Evolutionary conservation across 345 rosid genomes (phyloP).

Genomic region (Crucihimalaya himalaica): DNA sequence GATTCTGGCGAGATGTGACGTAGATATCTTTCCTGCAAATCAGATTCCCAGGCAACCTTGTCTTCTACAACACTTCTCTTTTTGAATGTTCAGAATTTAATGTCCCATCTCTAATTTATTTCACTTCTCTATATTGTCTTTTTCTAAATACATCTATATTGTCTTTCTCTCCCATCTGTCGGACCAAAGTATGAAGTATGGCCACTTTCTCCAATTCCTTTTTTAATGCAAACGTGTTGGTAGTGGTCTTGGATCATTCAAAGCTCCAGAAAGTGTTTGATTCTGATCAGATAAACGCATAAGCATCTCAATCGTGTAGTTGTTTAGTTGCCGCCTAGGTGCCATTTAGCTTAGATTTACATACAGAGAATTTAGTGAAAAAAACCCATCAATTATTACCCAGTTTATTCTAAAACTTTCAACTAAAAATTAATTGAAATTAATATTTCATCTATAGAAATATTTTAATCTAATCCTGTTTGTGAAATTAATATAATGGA

Average conservation of each 20-base stretch:
- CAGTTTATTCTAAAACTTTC: too few relatives aligned
- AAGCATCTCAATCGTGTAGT: neutral
- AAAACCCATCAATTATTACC: neutral
- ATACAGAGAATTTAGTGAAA: neutral
- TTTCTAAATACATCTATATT: neutral
- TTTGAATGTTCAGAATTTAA: neutral
- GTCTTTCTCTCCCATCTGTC: neutral
- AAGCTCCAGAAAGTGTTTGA: neutral
- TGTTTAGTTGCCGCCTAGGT: neutral
- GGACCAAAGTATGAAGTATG: neutral
- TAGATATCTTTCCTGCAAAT: neutral
- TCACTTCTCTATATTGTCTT: neutral
- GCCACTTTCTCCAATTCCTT: neutral
- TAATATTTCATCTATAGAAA: too few relatives aligned
- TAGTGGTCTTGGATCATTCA: neutral
- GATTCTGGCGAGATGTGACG: neutral
- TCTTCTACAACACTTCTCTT: slow-evolving; percentile 1
- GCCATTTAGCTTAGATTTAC: neutral
- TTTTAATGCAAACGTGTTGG: neutral
- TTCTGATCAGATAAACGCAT: neutral
- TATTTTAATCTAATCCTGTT: too few relatives aligned
- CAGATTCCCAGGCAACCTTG: neutral
- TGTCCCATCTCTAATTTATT: neutral
- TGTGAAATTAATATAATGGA: too few relatives aligned
- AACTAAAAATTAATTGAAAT: too few relatives aligned